Base-by-base conservation (phyloP, 139 green algal genomes). In the Marvania coccoides region DNA sequence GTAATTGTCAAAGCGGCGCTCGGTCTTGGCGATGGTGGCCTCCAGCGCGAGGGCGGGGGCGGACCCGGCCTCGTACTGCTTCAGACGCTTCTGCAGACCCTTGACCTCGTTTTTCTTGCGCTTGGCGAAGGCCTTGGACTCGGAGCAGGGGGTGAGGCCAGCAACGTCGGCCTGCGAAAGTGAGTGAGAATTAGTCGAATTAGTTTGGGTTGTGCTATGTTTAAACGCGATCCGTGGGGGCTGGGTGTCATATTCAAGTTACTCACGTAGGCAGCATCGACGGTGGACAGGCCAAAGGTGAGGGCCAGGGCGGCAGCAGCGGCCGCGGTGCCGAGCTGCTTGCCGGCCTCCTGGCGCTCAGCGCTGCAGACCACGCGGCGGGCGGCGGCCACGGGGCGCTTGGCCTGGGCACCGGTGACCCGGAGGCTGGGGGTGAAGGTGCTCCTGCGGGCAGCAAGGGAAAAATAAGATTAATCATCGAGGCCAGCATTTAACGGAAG, bases 51-150 rank as follows among this genome's bases (percentile, higher is more conserved):
- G 68, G 28, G 84, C 85, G 30, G 90, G 90, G 10, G 91, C 92
- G 48, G 81, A 91, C 66, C 77, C 91, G 8, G 77, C 68, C 74
- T 97, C 91, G 67, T 97, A 98, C 70, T 89, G 79, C 79, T 91
- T 94, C 47, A 92, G 65, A 54, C 91, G 79, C 80, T 90, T 93
- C 46, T 84, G 68, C 67, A 98, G 82, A 6, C 28, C 72, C 81
- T 92, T 95, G 36, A 98, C 55, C 81, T 96, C 88, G 56, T 95
- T 93, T 87, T 96, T 97, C 78, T 96, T 61, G 55, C 77, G 76
- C 89, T 96, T 98, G 51, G 77, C 79, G 74, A 91, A 99, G 7
- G 85, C 84, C 87, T 97, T 97, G 84, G 80, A 92, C 77, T 98
- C 75, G 38, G 80, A 82, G 94, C 94, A 99, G 13, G 88, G 89